These are phyloP conservation scores for Penicillium mononematosum DNA, from an alignment of 495 filamentous ascomycete species.

Conservation along the genomic window DNA sequence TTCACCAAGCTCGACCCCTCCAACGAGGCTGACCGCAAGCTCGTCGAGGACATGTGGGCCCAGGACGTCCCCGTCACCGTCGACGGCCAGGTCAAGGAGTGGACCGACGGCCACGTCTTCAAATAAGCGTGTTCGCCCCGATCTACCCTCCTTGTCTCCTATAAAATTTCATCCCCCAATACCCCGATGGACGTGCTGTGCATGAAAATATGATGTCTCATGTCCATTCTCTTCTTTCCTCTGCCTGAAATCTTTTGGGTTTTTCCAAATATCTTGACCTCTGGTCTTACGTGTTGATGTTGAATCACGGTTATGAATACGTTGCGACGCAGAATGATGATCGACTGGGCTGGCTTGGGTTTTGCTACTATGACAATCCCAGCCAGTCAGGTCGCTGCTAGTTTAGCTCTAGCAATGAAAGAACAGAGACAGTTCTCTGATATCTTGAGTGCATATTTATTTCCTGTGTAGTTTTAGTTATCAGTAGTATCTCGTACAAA, in stretches of 20 bases:
- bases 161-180: slow-evolving; percentile 22
- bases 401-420: slow-evolving; percentile 26
- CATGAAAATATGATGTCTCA: slow-evolving; percentile 11
- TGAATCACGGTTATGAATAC: slow-evolving; percentile 34
- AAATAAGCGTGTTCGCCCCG: slow-evolving; percentile 65
- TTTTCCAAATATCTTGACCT: slow-evolving; percentile 21
- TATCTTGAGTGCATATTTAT: slow-evolving; percentile 3
- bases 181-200: slow-evolving; percentile 21
- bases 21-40: slow-evolving; percentile 77
- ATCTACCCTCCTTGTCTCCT: slow-evolving; percentile 8
- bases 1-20: slow-evolving; percentile 92
- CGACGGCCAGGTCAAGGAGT: slow-evolving; percentile 75
- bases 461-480: not conserved
- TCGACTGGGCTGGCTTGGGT: slow-evolving; percentile 15
- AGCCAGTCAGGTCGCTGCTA: slow-evolving; percentile 19
- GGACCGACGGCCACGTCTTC: slow-evolving; percentile 94
- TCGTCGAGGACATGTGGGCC: slow-evolving; percentile 83
- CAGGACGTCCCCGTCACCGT: slow-evolving; percentile 79
- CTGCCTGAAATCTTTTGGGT: slow-evolving; percentile 13
- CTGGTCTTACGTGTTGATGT: slow-evolving; percentile 31
- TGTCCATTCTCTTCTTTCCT: slow-evolving; percentile 16
- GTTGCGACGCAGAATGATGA: slow-evolving; percentile 36
- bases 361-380: slow-evolving; percentile 5
- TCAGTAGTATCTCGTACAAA: not conserved
- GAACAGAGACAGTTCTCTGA: slow-evolving; percentile 14